Evolutionary conservation across 192 early-diverging fungal genomes (phyloP).

Genomic region (Glomus cerebriforme): DNA sequence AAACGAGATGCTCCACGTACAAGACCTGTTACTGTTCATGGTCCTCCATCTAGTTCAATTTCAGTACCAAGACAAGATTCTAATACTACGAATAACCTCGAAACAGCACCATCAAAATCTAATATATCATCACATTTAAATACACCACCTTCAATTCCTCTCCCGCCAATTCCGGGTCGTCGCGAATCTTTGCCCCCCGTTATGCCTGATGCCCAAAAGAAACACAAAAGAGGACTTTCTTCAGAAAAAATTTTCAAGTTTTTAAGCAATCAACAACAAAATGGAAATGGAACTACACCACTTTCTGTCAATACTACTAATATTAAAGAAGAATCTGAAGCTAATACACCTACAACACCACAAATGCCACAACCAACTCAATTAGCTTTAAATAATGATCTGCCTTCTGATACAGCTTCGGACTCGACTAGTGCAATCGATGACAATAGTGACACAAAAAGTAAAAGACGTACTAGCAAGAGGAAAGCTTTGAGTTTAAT

Average conservation of each 20-base stretch:
- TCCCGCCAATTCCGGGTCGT: conserved; percentile 24
- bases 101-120: neutral
- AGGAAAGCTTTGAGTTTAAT: conserved; percentile 31
- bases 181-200: neutral
- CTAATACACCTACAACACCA: neutral
- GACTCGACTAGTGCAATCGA: conserved; percentile 17
- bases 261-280: neutral
- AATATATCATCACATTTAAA: neutral
- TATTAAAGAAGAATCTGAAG: neutral
- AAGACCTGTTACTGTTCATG: conserved; percentile 29
- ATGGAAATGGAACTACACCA: neutral
- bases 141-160: conserved; percentile 14
- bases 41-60: neutral
- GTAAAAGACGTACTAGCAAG: neutral
- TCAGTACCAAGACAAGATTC: neutral
- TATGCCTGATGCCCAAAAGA: conserved; percentile 15
- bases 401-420: conserved; percentile 8
- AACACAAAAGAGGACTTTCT: conserved; percentile 12
- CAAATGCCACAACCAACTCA: conserved; percentile 4
- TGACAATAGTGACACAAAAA: neutral
- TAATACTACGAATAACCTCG: neutral
- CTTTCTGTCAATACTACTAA: neutral
- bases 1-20: conserved; percentile 25
- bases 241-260: conserved; percentile 11
- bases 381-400: neutral